Percentiles rank a stretch among this genome's conserved stretches.
phyloP scores from a whole-genome alignment of 2,329 filamentous ascomycete species.

The Ophiocordyceps camponoti-floridani region DNA sequence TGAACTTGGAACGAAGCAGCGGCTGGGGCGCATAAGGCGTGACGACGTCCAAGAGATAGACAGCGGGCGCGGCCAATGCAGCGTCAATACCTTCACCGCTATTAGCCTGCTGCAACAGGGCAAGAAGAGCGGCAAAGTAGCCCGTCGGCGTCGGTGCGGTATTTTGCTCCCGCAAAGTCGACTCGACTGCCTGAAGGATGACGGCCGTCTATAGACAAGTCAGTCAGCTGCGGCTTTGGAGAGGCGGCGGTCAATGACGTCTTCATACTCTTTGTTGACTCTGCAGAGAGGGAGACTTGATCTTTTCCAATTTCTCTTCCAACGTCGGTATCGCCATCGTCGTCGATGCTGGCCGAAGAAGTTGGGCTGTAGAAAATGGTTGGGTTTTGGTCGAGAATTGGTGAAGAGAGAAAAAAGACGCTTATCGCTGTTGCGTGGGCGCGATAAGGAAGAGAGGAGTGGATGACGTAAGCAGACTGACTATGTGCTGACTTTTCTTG shows the following conservation, averaged over 20 bases:
- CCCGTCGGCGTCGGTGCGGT: constrained; percentile 69
- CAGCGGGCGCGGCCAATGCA: constrained; percentile 67
- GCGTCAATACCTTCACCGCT: constrained; percentile 54
- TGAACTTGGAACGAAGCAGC: constrained; percentile 86
- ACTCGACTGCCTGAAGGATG: constrained; percentile 79
- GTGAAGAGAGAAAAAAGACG: neutral
- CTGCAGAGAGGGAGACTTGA: constrained; percentile 88
- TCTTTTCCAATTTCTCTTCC: constrained; percentile 89
- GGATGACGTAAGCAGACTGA: neutral
- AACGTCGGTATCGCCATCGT: constrained; percentile 37
- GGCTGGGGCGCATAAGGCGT: constrained; percentile 71
- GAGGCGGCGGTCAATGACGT: constrained; percentile 7
- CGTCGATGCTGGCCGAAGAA: constrained; percentile 8
- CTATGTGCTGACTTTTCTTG: neutral
- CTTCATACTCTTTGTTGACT: constrained; percentile 68
- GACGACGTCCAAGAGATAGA: constrained; percentile 89
- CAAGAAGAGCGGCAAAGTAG: constrained; percentile 90
- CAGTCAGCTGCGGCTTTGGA: constrained; percentile 6
- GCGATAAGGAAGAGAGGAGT: neutral
- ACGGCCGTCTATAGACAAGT: constrained; percentile 47
- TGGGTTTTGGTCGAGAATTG: neutral
- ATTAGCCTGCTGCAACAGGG: constrained; percentile 64
- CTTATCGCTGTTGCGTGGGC: neutral
- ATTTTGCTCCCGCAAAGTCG: constrained; percentile 78
- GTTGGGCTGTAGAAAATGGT: constrained; percentile 2